A percentile compares a stretch with the other conserved stretches of the same genome.
These are phyloP conservation scores for Peniophora sp. DNA, from an alignment of 1,284 basidiomycete species.

Conservation along the genomic window DNA sequence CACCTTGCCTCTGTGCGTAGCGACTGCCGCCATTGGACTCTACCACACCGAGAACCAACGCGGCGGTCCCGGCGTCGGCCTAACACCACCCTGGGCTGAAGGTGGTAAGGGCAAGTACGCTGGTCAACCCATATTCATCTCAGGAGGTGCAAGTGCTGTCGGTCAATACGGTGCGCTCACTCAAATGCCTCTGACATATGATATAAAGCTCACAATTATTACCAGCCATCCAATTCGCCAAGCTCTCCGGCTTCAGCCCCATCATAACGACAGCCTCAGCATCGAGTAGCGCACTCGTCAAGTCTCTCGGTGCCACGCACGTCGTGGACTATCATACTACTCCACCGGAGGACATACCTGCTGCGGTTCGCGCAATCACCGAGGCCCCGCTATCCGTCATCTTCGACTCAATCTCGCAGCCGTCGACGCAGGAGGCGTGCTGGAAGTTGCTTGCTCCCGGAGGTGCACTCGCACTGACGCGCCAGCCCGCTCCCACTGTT, in stretches of 20 bases:
- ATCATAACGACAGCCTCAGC: slow-evolving; percentile 41
- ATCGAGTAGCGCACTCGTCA: slow-evolving; percentile 31
- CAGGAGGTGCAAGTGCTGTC: slow-evolving; percentile 27
- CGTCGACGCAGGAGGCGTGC: slow-evolving; percentile 14
- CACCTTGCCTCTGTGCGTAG: slow-evolving; percentile 12
- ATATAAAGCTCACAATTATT: slow-evolving; percentile 1
- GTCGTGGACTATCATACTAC: slow-evolving; percentile 29
- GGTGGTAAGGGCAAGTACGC: slow-evolving; percentile 16
- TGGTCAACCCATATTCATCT: slow-evolving; percentile 22
- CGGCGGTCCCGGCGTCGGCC: slow-evolving; percentile 4
- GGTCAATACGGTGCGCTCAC: slow-evolving; percentile 25
- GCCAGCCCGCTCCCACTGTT: slow-evolving; percentile 2
- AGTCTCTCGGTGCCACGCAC: slow-evolving; percentile 40
- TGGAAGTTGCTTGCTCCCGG: slow-evolving; percentile 17
- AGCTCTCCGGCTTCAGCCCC: slow-evolving; percentile 38
- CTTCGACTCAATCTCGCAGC: slow-evolving; percentile 24
- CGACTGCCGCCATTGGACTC: slow-evolving; percentile 12
- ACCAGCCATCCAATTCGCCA: slow-evolving; percentile 34
- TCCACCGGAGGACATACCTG: slow-evolving; percentile 8
- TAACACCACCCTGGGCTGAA: slow-evolving; percentile 16
- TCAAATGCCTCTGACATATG: slow-evolving; percentile 14
- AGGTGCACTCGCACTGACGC: slow-evolving; percentile 5
- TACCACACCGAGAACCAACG: slow-evolving; percentile 7
- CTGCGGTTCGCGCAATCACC: slow-evolving; percentile 11
- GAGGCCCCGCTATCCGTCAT: slow-evolving; percentile 13